Evolutionary conservation across 116 monocot genomes (phyloP), one percentile per base, ranked within the genome.

Genomic region (Dioscorea cayenensis): DNA sequence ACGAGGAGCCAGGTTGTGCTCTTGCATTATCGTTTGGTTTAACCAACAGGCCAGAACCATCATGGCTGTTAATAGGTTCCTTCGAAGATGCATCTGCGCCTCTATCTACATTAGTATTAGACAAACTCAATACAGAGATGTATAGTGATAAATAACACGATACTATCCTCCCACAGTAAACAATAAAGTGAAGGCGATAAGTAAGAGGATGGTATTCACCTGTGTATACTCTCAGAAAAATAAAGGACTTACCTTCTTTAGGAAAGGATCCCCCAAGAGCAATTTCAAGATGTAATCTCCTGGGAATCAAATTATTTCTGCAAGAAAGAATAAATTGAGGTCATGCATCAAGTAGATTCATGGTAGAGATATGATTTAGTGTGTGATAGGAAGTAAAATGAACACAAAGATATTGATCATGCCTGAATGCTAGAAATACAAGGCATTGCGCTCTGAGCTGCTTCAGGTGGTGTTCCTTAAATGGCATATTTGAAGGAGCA

Each of bases 401-500:
- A 4, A 38, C 12, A 73, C 13, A 81, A 55, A 65, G 28, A n/a
- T 14, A 69, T 27, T 51, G 1, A 21, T 61, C 76, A 84, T 84
- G 73, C 99, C 99, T 94, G 83, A 99, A 99, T 78, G 99, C 99
- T 70, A 99, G 83, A 82, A 99, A 99, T 38, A 99, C 94, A 69
- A 99, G 89, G 77, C 99, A 99, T 77, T 99, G 99, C 2, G 99
- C 99, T 79, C 99, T 90, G 75, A 99, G 94, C 77, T 99, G 99
- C 71, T 89, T 99, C 79, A 99, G 72, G 67, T 99, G 99, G 7
- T 91, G 99, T 61, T 99, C 99, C 73, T 84, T 94, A 66, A 99
- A 99, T 36, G 94, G 99, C 83, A 80, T 78, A 71, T 75, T 83
- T 28, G 79, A 63, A 62, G 72, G 55, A 65, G 74, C 22, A 73